Base-by-base conservation (phyloP, 108 stramenopile species). In the Craspedostauros australis region DNA sequence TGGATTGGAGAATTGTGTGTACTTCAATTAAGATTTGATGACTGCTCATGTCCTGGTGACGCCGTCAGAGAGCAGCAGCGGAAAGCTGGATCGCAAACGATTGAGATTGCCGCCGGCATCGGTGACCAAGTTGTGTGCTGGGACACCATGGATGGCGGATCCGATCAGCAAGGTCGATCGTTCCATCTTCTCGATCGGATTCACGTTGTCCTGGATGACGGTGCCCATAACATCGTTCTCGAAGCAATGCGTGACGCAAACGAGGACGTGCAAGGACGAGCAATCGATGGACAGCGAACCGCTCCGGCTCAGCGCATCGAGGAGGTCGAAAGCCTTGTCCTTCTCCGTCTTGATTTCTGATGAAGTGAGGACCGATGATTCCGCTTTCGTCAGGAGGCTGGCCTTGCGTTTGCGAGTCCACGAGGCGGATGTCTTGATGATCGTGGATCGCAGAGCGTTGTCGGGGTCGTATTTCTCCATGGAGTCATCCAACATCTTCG, bases 171-270 rank as follows among this genome's bases (percentile, higher is more conserved):
- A 63, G 0, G 70, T 69, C 16, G 94, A 88, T 50, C 57, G 40
- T 71, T 92, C 94, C 39, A 92, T 51, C 59, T 81, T 80, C 42
- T 88, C 80, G 39, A 95, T 92, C 0, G 93, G 93, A 54, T 95
- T 90, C 42, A 89, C 54, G 50, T 92, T 92, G 50, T 88, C 80
- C 34, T 81, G 25, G 53, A 95, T 69, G 31, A 95, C 59, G 9
- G 90, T 88, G 6, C 53, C 72, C 64, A 90, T 87, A 9, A 95
- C 60, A 57, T 68, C 66, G 30, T 82, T 70, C 46, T 88, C 87
- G 51, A 95, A 95, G 31, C 82, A 68, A 57, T 95, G 89, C 1
- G 93, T 94, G 8, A 77, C 54, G 21, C 80, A 83, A 28, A 95
- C 57, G n/a, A 95, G 46, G 4, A 92, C 84, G 46, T 95, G 94